These are phyloP conservation scores for Meira nashicola DNA, from an alignment of 1,284 basidiomycete genomes.

Conservation along the genomic window DNA sequence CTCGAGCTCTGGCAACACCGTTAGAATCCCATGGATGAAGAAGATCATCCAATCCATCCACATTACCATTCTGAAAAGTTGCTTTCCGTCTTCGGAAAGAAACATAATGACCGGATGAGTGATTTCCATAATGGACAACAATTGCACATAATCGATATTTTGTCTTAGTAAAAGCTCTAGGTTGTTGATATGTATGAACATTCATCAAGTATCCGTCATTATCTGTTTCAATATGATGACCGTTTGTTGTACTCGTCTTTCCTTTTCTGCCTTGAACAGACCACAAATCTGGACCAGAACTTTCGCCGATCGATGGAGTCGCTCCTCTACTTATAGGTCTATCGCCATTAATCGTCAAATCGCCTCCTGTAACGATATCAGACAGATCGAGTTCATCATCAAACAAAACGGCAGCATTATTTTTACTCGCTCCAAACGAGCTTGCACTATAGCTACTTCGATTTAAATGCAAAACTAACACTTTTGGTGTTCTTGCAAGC, in stretches of 20 bases:
- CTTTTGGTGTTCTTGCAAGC: constrained; percentile 38
- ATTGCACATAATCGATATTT: constrained; percentile 35
- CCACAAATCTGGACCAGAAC: background rate
- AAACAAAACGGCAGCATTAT: constrained; percentile 39
- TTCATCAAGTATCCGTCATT: constrained; percentile 1
- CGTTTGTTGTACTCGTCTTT: background rate
- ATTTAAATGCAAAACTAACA: constrained; percentile 45
- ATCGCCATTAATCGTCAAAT: constrained; percentile 16
- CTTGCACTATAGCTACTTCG: constrained; percentile 35
- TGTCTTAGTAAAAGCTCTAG: background rate
- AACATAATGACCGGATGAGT: constrained; percentile 49
- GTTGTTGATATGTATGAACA: background rate
- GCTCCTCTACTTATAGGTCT: constrained; percentile 13
- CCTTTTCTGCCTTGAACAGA: background rate
- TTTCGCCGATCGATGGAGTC: background rate
- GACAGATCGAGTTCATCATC: constrained; percentile 39
- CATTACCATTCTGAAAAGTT: background rate
- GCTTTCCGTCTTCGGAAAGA: constrained; percentile 30
- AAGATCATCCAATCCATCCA: constrained; percentile 6
- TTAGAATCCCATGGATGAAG: no score
- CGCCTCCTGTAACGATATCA: constrained; percentile 29
- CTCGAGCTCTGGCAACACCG: background rate
- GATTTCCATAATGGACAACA: constrained; percentile 49
- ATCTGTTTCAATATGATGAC: no score
- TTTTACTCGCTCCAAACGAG: constrained; percentile 40